Conservation (phyloP, 2,329 filamentous ascomycete genomes). For the Alternaria rosae region DNA sequence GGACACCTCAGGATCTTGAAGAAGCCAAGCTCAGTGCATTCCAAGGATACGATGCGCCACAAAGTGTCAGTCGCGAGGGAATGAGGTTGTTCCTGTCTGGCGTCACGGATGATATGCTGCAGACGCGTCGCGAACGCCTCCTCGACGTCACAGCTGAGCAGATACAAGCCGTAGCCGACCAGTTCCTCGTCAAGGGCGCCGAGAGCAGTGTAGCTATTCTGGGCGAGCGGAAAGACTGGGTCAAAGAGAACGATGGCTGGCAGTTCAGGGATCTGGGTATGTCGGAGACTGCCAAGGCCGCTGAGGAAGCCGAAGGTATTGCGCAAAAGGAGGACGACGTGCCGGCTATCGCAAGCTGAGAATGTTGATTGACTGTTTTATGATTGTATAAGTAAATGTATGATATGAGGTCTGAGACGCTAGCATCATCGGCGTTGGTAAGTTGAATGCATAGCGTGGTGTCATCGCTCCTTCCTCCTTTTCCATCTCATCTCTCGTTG, state of each 20-base stretch:
- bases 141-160: constrained; percentile 85
- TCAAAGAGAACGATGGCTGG: constrained; percentile 70
- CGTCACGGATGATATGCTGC: constrained; percentile 87
- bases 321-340: constrained; percentile 28
- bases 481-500: constrained; percentile 2
- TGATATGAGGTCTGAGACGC: constrained; percentile 13
- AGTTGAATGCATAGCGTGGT: constrained; percentile 21
- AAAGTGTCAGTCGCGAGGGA: constrained; percentile 85
- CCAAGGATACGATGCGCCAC: constrained; percentile 87
- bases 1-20: constrained; percentile 85
- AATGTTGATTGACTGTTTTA: neutral
- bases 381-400: constrained; percentile 24
- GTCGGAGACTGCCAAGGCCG: constrained; percentile 24
- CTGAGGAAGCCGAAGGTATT: constrained; percentile 28
- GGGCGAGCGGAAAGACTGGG: constrained; percentile 83
- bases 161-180: constrained; percentile 80
- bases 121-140: constrained; percentile 80
- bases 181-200: constrained; percentile 76
- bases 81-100: constrained; percentile 85
- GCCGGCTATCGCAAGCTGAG: constrained; percentile 16
- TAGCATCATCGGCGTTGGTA: constrained; percentile 23
- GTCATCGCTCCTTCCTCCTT: constrained; percentile 7
- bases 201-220: constrained; percentile 75
- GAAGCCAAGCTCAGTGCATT: constrained; percentile 97
- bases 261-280: constrained; percentile 76